These are phyloP conservation scores for Suhomyces terraborum DNA, from an alignment of 1,139 yeast genomes.

Conservation along the genomic window DNA sequence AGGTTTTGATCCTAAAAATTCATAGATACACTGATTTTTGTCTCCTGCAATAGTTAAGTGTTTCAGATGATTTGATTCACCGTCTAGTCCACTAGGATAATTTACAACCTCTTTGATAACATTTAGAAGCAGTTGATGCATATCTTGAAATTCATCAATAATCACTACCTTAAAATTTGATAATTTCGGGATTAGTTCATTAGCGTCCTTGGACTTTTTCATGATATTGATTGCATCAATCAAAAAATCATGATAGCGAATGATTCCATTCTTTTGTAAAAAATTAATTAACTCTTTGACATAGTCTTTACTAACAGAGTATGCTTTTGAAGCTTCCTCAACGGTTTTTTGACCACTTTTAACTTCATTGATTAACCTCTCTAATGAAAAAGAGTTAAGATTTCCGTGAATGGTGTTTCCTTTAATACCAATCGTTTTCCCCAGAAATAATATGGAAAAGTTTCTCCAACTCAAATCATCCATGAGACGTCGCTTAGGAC, in stretches of 20 bases:
- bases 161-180: constrained; percentile 42
- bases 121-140: constrained; percentile 53
- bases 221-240: constrained; percentile 33
- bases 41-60: constrained; percentile 76
- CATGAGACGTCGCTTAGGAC: constrained; percentile 38
- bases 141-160: constrained; percentile 79
- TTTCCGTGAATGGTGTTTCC: constrained; percentile 27
- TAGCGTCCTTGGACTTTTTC: constrained; percentile 17
- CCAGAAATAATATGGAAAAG: constrained; percentile 37
- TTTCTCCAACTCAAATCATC: constrained; percentile 57
- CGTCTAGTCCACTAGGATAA: constrained; percentile 25
- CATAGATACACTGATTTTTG: constrained; percentile 70
- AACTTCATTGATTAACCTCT: constrained; percentile 34
- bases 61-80: constrained; percentile 24
- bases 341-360: constrained; percentile 31
- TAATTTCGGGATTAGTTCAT: constrained; percentile 26
- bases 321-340: constrained; percentile 27
- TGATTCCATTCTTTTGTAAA: constrained; percentile 33
- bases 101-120: constrained; percentile 42
- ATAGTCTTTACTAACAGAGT: constrained; percentile 26
- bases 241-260: constrained; percentile 41
- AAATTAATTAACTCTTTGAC: constrained; percentile 20
- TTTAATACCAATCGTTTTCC: constrained; percentile 25
- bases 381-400: constrained; percentile 34
- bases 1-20: constrained; percentile 58